These are phyloP conservation scores for Candida argentea DNA, from an alignment of 805 yeast species.

Conservation along the genomic window DNA sequence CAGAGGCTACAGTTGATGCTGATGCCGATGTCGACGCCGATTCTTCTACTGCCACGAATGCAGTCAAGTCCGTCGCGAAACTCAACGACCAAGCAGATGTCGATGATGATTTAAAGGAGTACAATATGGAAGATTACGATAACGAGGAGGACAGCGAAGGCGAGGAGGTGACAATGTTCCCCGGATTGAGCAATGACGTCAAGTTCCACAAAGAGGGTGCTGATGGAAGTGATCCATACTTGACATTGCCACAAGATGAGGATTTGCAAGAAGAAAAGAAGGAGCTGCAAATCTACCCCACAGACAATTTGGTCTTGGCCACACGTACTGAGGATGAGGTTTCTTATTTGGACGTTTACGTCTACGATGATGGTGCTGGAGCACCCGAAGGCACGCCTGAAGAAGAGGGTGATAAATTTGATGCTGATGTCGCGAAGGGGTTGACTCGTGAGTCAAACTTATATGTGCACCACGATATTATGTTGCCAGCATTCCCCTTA, in stretches of 20 bases:
- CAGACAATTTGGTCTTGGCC: conserved; percentile 82
- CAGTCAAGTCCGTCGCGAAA: conserved; percentile 16
- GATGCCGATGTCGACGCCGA: conserved; percentile 33
- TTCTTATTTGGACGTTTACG: conserved; percentile 84
- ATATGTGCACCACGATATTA: conserved; percentile 91
- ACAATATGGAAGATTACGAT: conserved; percentile 78
- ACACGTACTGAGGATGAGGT: conserved; percentile 95
- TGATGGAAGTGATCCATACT: conserved; percentile 48
- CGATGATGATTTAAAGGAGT: conserved; percentile 84
- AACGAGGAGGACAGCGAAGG: conserved; percentile 54
- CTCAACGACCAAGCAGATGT: conserved; percentile 46
- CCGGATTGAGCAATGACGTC: conserved; percentile 57
- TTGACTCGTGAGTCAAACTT: conserved; percentile 61
- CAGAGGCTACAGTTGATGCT: neutral
- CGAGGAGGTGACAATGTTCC: conserved; percentile 54
- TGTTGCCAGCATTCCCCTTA: conserved; percentile 95
- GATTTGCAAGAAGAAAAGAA: conserved; percentile 70
- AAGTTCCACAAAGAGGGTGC: conserved; percentile 37
- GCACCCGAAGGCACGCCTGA: conserved; percentile 61
- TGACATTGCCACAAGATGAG: conserved; percentile 49
- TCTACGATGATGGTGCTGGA: conserved; percentile 90
- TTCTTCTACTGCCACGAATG: conserved; percentile 38
- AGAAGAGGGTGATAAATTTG: conserved; percentile 56
- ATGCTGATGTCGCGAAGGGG: conserved; percentile 69
- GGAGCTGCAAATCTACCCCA: conserved; percentile 78